Evolutionary conservation across 768 basidiomycete species (phyloP), one percentile per base, ranked within the genome.

Genomic region (Pleurotus platypus): DNA sequence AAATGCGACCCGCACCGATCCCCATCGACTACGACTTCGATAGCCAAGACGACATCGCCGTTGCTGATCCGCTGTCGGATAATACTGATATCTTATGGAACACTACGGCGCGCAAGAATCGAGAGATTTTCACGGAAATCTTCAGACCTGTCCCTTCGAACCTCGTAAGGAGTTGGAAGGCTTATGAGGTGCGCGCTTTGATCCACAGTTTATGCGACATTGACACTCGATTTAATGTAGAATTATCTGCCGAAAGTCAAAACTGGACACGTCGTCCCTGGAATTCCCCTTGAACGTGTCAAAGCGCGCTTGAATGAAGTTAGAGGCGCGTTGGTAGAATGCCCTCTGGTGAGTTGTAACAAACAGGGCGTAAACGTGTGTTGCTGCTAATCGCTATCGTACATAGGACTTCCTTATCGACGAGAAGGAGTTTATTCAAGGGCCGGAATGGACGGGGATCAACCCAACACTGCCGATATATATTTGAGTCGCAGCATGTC

Each of bases 61-160:
- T 98, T 12, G 84, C 85, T 5, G 94, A 98, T 72, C 88, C 94
- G 7, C 72, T 98, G 22, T 70, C 82, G 2, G 81, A 86, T n/a
- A 69, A 73, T 43, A 85, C 85, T 16, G 63, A 81, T 5, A 58
- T 73, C 6, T 71, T 94, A 5, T 87, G 87, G 85, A 79, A 76
- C 40, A 75, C 74, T 37, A 94, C 90, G 0, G 94, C 93, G 15
- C 77, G 79, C 58, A 81, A 72, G 73, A 98, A 98, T 68, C 78
- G 92, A 55, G 88, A 90, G 67, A 79, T 94, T 56, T 96, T 93
- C 63, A 86, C 89, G 4, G 90, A 92, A 72, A 64, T 94, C 27
- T 97, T 96, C 78, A 79, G 85, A 40, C 86, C 90, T n/a, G 83
- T 92, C 13, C 93, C 94, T 3, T 88, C 85, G 11, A 93, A 97